A percentile compares a stretch with the other conserved stretches of the same genome.
Conservation (phyloP, 495 filamentous ascomycete species). For the Pyrenula aspistea region DNA sequence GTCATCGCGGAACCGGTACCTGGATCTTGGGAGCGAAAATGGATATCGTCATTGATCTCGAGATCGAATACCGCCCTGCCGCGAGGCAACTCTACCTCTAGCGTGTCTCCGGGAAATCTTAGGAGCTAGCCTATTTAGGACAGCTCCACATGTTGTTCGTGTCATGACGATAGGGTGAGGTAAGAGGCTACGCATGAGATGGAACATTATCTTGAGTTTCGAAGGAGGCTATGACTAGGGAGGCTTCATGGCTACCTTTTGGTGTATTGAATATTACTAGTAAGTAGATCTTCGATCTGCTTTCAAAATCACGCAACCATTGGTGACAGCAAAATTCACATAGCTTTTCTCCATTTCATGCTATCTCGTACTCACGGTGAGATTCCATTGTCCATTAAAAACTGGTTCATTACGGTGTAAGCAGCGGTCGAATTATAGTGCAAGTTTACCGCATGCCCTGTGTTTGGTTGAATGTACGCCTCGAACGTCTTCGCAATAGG, state of each 20-base stretch:
- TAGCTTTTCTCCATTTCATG: no score
- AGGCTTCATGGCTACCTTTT: no score
- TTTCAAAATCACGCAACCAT: no score
- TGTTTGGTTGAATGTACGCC: constrained; percentile 30
- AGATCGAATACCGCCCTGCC: neutral
- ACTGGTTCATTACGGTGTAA: constrained; percentile 23
- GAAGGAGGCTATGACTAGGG: no score
- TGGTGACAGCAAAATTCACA: no score
- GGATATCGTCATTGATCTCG: neutral
- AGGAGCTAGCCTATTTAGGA: neutral
- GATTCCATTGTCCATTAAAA: constrained; percentile 19
- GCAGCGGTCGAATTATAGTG: constrained; percentile 34
- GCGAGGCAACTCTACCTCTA: no score
- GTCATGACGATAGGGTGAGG: neutral
- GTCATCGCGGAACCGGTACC: neutral
- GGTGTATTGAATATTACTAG: no score
- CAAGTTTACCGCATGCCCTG: constrained; percentile 40
- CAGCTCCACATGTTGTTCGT: neutral
- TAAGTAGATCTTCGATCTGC: no score
- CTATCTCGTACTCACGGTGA: neutral
- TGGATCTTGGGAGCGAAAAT: neutral
- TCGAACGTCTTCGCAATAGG: constrained; percentile 29
- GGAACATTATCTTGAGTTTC: no score
- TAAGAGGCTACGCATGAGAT: neutral
- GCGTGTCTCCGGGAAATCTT: no score